Conservation (phyloP, 2,329 filamentous ascomycete genomes). For the Aspergillus uvarum region DNA sequence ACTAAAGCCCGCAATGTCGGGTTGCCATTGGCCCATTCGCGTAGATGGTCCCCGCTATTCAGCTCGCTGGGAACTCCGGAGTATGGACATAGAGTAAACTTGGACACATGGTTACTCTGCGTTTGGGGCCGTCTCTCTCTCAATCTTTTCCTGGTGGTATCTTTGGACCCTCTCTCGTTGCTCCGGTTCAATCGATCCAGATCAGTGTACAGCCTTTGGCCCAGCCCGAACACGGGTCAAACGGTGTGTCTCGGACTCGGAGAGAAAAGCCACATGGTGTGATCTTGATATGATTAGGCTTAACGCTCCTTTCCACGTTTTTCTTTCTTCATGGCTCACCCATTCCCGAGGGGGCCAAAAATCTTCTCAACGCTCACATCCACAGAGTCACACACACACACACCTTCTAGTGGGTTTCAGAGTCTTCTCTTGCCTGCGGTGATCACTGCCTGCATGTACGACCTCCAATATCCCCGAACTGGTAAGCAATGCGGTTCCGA, state of each 20-base stretch:
- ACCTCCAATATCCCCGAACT: background rate
- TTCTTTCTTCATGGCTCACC: background rate
- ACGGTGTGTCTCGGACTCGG: background rate
- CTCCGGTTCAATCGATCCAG: background rate
- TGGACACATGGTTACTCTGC: no score
- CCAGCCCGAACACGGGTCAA: background rate
- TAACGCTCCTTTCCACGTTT: conserved; percentile 4
- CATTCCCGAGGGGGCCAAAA: background rate
- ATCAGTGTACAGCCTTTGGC: background rate
- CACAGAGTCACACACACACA: no score
- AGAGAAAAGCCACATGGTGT: conserved; percentile 5
- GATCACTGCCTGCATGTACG: background rate
- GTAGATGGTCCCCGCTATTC: background rate
- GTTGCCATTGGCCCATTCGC: background rate
- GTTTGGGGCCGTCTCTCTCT: no score
- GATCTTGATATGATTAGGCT: conserved; percentile 8
- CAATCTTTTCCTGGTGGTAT: no score
- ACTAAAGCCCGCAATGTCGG: background rate
- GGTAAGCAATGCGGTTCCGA: background rate
- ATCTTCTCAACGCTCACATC: background rate
- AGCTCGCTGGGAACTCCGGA: conserved; percentile 3
- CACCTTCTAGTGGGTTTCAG: background rate
- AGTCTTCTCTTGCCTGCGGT: background rate
- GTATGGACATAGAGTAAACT: background rate
- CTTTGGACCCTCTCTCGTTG: no score